These are phyloP conservation scores for Perkinsus marinus DNA, from an alignment of 169 alveolate species.

Conservation along the genomic window DNA sequence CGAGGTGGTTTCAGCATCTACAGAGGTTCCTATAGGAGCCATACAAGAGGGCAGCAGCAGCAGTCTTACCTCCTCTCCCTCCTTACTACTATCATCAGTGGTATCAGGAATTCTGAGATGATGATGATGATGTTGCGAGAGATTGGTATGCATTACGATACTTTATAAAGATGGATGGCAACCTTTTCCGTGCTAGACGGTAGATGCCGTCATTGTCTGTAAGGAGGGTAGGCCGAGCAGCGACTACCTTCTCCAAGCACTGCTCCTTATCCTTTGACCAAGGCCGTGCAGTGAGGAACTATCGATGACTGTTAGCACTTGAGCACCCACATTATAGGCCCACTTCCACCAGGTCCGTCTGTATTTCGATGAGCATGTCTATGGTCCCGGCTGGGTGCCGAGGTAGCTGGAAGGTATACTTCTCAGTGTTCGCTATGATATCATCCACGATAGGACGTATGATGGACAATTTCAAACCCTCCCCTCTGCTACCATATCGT, in stretches of 20 bases:
- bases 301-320: background rate
- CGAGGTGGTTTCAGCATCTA: background rate
- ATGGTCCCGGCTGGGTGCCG: background rate
- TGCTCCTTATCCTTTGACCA: background rate
- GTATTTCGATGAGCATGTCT: background rate
- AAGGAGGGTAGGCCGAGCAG: background rate
- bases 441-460: background rate
- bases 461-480: background rate
- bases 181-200: background rate
- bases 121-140: too few relatives aligned
- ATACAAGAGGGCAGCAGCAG: background rate
- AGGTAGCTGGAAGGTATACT: background rate
- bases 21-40: background rate
- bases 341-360: background rate
- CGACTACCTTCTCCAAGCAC: background rate
- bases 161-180: background rate
- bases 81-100: too few relatives aligned
- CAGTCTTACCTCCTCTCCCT: background rate
- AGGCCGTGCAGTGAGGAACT: background rate
- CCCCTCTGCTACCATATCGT: background rate
- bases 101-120: too few relatives aligned
- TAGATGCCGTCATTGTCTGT: background rate
- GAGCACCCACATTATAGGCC: background rate
- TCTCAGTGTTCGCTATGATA: background rate
- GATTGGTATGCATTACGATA: too few relatives aligned